A percentile compares a stretch with the other conserved stretches of the same genome.
Conservation (phyloP, 2,329 filamentous ascomycete species). For the Claviceps sp. region DNA sequence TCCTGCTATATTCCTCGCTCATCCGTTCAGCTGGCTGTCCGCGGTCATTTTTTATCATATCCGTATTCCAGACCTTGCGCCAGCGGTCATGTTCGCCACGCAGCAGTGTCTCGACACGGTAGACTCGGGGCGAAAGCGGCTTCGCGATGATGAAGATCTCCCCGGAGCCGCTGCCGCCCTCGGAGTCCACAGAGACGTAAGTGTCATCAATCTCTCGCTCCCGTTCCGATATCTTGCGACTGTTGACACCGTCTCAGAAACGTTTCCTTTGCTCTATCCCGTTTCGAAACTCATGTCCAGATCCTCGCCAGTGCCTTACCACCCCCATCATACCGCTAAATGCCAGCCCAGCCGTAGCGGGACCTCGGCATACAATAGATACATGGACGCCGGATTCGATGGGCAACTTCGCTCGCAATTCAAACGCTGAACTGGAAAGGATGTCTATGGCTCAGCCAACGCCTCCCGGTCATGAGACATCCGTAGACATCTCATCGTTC, state of each 20-base stretch:
- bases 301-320: conserved; percentile 16
- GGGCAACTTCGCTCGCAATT: conserved; percentile 8
- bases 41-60: background rate
- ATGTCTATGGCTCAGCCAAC: conserved; percentile 18
- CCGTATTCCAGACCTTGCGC: background rate
- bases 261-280: conserved; percentile 39
- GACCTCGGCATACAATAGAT: conserved; percentile 18
- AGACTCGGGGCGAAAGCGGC: conserved; percentile 29
- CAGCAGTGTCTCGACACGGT: conserved; percentile 19
- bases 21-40: background rate
- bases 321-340: conserved; percentile 26
- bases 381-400: conserved; percentile 18
- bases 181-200: conserved; percentile 37
- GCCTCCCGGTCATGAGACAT: conserved; percentile 9
- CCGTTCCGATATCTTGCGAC: background rate
- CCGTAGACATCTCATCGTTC: background rate
- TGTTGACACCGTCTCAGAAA: conserved; percentile 29
- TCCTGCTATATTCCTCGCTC: background rate
- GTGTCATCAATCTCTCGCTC: conserved; percentile 8
- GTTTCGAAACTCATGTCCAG: conserved; percentile 30
- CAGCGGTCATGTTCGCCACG: conserved; percentile 23
- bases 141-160: conserved; percentile 32
- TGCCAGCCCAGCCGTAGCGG: conserved; percentile 25
- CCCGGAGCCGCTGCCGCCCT: conserved; percentile 27
- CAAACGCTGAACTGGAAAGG: conserved; percentile 38